These are phyloP conservation scores for Spizellomyces sp. DNA, from an alignment of 192 early-diverging fungal genomes.

Conservation along the genomic window DNA sequence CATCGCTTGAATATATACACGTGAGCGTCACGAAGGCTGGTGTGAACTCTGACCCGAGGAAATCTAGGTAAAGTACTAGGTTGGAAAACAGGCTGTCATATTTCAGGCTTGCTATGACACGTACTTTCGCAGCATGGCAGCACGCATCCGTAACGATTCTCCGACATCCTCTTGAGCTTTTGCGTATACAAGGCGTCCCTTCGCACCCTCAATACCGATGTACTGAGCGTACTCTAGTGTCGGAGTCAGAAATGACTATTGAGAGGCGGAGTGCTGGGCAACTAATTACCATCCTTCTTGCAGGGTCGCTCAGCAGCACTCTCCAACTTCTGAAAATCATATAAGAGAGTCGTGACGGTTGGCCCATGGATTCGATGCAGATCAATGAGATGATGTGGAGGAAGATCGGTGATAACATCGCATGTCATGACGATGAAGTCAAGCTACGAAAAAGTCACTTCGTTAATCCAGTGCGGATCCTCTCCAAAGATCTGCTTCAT, in stretches of 20 bases:
- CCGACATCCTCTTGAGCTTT: conserved; percentile 49
- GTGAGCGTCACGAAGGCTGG: conserved; percentile 87
- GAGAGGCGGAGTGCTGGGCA: neutral
- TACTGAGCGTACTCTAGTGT: conserved; percentile 42
- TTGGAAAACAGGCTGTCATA: conserved; percentile 8
- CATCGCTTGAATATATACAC: conserved; percentile 92
- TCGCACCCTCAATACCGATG: conserved; percentile 49
- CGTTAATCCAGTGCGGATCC: conserved; percentile 4
- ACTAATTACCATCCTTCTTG: conserved; percentile 41
- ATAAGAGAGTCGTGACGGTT: conserved; percentile 82
- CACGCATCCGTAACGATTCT: conserved; percentile 61
- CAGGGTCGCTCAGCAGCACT: conserved; percentile 55
- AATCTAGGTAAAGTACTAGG: conserved; percentile 47
- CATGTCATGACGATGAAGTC: conserved; percentile 93
- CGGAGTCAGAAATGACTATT: neutral
- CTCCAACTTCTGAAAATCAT: conserved; percentile 75
- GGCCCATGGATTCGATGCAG: conserved; percentile 77
- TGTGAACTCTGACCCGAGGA: conserved; percentile 75
- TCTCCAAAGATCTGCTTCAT: neutral
- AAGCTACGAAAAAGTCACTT: conserved; percentile 37
- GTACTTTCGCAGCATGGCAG: conserved; percentile 63
- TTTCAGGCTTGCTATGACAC: conserved; percentile 6
- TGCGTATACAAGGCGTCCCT: conserved; percentile 44
- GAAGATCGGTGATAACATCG: conserved; percentile 86
- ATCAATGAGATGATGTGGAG: conserved; percentile 83